phyloP scores from a whole-genome alignment of 371 early-diverging fungal genomes.

The Conidiobolus incongruus region DNA sequence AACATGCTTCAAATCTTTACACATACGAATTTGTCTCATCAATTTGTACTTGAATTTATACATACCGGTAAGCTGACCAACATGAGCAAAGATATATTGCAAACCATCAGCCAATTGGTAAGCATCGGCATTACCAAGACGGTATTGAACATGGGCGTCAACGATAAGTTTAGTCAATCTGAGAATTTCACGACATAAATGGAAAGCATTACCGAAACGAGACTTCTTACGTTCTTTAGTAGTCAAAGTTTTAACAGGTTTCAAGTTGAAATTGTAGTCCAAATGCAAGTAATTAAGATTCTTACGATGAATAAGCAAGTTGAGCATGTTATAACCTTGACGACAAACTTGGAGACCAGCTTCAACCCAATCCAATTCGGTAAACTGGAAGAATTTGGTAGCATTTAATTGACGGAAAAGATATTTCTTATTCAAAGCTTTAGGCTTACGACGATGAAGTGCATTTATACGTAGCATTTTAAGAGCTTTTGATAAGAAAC shows the following conservation, averaged over 20 bases:
- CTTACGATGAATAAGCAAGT: constrained; percentile 91
- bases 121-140: constrained; percentile 89
- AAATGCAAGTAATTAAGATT: constrained; percentile 91
- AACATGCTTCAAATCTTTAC: constrained; percentile 77
- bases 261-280: constrained; percentile 97
- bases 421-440: constrained; percentile 74
- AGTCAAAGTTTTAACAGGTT: constrained; percentile 91
- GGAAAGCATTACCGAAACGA: constrained; percentile 97
- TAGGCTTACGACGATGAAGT: constrained; percentile 65
- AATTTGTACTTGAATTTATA: constrained; percentile 98
- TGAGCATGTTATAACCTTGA: constrained; percentile 98
- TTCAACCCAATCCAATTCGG: constrained; percentile 98
- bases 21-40: constrained; percentile 94
- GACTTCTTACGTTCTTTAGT: constrained; percentile 99
- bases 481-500: constrained; percentile 95
- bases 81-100: constrained; percentile 96
- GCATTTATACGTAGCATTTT: constrained; percentile 75
- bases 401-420: constrained; percentile 83
- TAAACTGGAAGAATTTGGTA: constrained; percentile 96
- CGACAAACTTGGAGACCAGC: constrained; percentile 92
- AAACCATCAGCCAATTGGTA: constrained; percentile 94
- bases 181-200: constrained; percentile 82
- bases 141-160: constrained; percentile 92
- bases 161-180: constrained; percentile 94
- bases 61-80: constrained; percentile 99